These are phyloP conservation scores for Boletus reticulatus DNA, from an alignment of 768 basidiomycete species.

Conservation along the genomic window DNA sequence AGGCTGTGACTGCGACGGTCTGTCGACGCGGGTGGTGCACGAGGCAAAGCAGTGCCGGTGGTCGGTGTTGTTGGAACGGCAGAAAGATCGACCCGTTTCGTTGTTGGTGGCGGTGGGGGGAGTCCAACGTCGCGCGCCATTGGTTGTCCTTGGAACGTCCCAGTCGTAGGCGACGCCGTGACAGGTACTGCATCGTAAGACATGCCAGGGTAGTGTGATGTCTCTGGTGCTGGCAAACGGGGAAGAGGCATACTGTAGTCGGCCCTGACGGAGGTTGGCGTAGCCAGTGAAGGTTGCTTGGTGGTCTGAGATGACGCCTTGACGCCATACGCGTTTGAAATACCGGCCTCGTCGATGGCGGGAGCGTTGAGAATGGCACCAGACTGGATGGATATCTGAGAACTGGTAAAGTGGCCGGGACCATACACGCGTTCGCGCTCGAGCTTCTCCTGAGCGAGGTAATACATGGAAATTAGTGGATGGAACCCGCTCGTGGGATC, in stretches of 20 bases:
- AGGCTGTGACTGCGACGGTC: slow-evolving; percentile 84
- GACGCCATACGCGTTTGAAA: slow-evolving; percentile 14
- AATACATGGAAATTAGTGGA: slow-evolving; percentile 95
- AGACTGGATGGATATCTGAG: slow-evolving; percentile 66
- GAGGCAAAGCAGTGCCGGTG: slow-evolving; percentile 41
- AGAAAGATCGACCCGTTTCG: slow-evolving; percentile 32
- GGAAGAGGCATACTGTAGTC: slow-evolving; percentile 86
- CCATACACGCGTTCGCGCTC: slow-evolving; percentile 95
- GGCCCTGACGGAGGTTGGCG: slow-evolving; percentile 41
- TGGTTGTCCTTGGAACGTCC: slow-evolving; percentile 58
- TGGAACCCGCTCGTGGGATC: slow-evolving; percentile 95
- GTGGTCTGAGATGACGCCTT: slow-evolving; percentile 32
- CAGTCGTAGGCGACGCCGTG: slow-evolving; percentile 55
- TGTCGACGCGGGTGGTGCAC: slow-evolving; percentile 73
- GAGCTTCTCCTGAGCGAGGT: slow-evolving; percentile 91
- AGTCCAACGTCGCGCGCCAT: slow-evolving; percentile 63
- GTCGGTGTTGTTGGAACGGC: slow-evolving; percentile 27
- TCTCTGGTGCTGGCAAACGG: slow-evolving; percentile 75
- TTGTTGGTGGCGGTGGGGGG: slow-evolving; percentile 35
- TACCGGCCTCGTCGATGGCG: slow-evolving; percentile 18
- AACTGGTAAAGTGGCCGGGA: slow-evolving; percentile 89
- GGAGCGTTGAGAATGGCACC: slow-evolving; percentile 18
- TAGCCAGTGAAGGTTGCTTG: slow-evolving; percentile 28
- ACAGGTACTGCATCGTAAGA: slow-evolving; percentile 62
- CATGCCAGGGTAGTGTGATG: slow-evolving; percentile 78